A percentile compares a stretch with the other conserved stretches of the same genome.
phyloP scores from a whole-genome alignment of 1,139 yeast species.

The Wickerhamiella pararugosa region DNA sequence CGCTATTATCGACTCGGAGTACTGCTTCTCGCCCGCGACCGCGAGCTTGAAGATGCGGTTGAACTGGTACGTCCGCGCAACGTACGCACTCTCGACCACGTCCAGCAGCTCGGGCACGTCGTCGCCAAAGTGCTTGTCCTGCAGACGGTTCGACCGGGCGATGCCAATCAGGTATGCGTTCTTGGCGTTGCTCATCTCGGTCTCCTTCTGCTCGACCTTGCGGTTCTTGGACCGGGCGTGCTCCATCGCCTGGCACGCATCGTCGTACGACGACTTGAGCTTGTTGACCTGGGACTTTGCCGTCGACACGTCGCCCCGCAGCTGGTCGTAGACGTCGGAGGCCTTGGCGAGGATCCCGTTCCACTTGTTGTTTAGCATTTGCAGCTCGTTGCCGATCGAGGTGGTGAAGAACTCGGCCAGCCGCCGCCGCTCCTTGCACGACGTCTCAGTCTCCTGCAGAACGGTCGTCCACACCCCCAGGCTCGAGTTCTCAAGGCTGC shows the following conservation, averaged over 20 bases:
- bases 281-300: slow-evolving; percentile 54
- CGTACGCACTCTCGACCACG: slow-evolving; percentile 71
- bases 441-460: slow-evolving; percentile 66
- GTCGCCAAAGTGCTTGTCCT: slow-evolving; percentile 85
- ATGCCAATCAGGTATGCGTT: slow-evolving; percentile 70
- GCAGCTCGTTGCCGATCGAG: slow-evolving; percentile 50
- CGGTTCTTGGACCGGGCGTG: slow-evolving; percentile 55
- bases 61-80: slow-evolving; percentile 55
- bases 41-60: slow-evolving; percentile 61
- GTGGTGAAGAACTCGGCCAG: slow-evolving; percentile 48
- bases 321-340: slow-evolving; percentile 41
- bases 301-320: slow-evolving; percentile 42
- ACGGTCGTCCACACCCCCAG: slow-evolving; percentile 90
- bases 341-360: slow-evolving; percentile 42
- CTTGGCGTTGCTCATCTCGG: slow-evolving; percentile 75
- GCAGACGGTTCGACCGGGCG: slow-evolving; percentile 73
- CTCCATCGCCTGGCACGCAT: slow-evolving; percentile 70
- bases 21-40: slow-evolving; percentile 43
- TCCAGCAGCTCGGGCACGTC: slow-evolving; percentile 88
- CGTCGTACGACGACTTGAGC: slow-evolving; percentile 63
- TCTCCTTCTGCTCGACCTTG: slow-evolving; percentile 44
- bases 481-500: slow-evolving; percentile 84
- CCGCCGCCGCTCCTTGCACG: slow-evolving; percentile 51
- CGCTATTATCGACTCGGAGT: slow-evolving; percentile 16
- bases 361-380: slow-evolving; percentile 38